Conservation (phyloP, 345 rosid species). For the Ailanthus altissimus region DNA sequence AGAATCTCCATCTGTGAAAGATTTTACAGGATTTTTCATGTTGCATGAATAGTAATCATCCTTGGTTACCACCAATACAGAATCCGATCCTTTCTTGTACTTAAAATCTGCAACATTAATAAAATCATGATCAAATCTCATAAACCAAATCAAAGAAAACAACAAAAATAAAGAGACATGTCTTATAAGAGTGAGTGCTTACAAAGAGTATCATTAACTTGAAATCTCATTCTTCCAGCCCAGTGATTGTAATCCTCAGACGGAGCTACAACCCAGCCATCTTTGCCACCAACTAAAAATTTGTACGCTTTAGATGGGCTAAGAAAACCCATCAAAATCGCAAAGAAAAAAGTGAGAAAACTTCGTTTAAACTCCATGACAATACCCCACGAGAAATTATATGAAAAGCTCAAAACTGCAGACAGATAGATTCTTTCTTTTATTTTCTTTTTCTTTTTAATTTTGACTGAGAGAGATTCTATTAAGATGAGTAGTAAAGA, state of each 20-base stretch:
- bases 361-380: constrained; percentile 34
- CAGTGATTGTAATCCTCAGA: constrained; percentile 69
- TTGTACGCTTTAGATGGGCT: constrained; percentile 40
- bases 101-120: constrained; percentile 55
- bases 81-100: constrained; percentile 68
- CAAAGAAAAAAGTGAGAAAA: constrained; percentile 16
- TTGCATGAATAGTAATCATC: constrained; percentile 63
- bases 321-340: constrained; percentile 20
- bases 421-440: too few species aligned
- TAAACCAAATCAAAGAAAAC: neutral
- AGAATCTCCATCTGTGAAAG: constrained; percentile 61
- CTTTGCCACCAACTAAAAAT: constrained; percentile 70
- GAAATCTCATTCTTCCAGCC: constrained; percentile 84
- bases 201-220: constrained; percentile 80
- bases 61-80: constrained; percentile 61
- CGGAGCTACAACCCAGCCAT: constrained; percentile 80
- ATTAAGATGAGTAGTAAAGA: too few species aligned
- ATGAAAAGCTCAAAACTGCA: too few species aligned
- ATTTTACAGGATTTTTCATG: constrained; percentile 45
- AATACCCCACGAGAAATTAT: too few species aligned
- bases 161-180: neutral
- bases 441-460: too few species aligned
- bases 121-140: neutral
- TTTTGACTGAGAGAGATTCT: too few species aligned
- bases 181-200: constrained; percentile 22